Conservation (phyloP, 2,329 filamentous ascomycete species). For the Xylaria sp. region DNA sequence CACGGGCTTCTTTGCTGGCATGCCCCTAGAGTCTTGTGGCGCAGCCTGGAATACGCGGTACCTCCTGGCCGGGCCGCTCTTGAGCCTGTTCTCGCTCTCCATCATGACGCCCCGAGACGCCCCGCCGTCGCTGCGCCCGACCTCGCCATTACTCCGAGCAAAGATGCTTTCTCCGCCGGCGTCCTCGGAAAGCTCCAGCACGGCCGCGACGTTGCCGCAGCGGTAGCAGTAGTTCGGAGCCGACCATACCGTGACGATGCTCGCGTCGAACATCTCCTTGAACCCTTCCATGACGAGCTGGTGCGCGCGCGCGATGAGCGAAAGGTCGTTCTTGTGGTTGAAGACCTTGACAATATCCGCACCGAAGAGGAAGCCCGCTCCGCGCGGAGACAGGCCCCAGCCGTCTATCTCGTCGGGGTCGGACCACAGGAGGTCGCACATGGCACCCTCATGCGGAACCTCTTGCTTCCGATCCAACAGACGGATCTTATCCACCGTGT, state of each 20-base stretch:
- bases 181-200: constrained; percentile 90
- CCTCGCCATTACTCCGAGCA: constrained; percentile 71
- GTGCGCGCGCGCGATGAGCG: constrained; percentile 89
- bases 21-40: constrained; percentile 91
- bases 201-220: constrained; percentile 93
- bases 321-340: constrained; percentile 91
- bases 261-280: constrained; percentile 97
- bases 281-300: constrained; percentile 99
- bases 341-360: constrained; percentile 95
- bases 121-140: constrained; percentile 53
- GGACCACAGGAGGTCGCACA: constrained; percentile 98
- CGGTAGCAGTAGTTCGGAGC: constrained; percentile 97
- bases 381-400: constrained; percentile 92
- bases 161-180: constrained; percentile 73
- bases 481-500: constrained; percentile 93
- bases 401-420: constrained; percentile 98
- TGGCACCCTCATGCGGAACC: constrained; percentile 96
- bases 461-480: constrained; percentile 96
- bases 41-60: constrained; percentile 97
- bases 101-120: constrained; percentile 49
- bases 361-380: constrained; percentile 94
- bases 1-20: constrained; percentile 98
- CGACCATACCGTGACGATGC: constrained; percentile 98
- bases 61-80: constrained; percentile 76
- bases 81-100: constrained; percentile 48